Percentiles rank a stretch among this genome's conserved stretches.
phyloP scores from a whole-genome alignment of 768 basidiomycete genomes.

The Lactifluus echinatus region DNA sequence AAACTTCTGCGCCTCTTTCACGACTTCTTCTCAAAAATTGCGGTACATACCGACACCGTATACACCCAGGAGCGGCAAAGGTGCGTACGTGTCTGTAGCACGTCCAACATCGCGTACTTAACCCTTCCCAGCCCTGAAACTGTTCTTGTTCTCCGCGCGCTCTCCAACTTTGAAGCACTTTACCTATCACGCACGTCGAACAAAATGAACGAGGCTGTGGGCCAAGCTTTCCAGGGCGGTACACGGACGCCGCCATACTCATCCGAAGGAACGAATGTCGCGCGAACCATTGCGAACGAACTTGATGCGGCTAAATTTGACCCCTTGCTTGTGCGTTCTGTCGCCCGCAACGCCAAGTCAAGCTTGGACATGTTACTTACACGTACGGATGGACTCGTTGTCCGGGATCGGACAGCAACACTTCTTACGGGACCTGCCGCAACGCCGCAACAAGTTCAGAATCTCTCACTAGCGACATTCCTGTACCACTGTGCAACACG shows the following conservation, averaged over 20 bases:
- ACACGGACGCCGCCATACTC: conserved; percentile 60
- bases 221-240: conserved; percentile 67
- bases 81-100: conserved; percentile 30
- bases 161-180: conserved; percentile 77
- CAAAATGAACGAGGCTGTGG: conserved; percentile 76
- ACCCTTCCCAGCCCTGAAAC: conserved; percentile 72
- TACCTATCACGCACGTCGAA: conserved; percentile 81
- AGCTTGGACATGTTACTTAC: conserved; percentile 62
- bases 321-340: conserved; percentile 70
- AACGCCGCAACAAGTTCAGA: conserved; percentile 69
- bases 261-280: conserved; percentile 68
- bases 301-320: conserved; percentile 91
- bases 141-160: conserved; percentile 72
- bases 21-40: conserved; percentile 92
- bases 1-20: conserved; percentile 86
- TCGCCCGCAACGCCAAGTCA: conserved; percentile 64
- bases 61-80: conserved; percentile 82
- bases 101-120: background rate
- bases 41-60: conserved; percentile 90
- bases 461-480: conserved; percentile 70
- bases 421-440: conserved; percentile 68
- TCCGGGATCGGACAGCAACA: conserved; percentile 70
- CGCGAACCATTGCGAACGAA: conserved; percentile 78
- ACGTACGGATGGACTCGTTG: conserved; percentile 59
- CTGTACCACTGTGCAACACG: conserved; percentile 70